Percentiles rank a stretch among this genome's conserved stretches.
Conservation (phyloP, 2,329 filamentous ascomycete species). For the Myriosclerotinia scirpicola region DNA sequence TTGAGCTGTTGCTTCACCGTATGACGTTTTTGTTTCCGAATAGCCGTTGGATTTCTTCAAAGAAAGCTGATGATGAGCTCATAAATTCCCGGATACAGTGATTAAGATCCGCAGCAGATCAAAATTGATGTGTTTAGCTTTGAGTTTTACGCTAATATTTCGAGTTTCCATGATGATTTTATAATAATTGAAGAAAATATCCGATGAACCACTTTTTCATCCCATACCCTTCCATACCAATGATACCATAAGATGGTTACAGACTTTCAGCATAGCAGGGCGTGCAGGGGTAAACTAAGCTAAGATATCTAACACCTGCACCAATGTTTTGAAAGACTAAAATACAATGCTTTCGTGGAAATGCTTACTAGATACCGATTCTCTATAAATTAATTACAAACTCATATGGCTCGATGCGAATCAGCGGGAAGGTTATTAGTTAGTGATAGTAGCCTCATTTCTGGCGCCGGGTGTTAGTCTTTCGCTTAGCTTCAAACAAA, state of each 20-base stretch:
- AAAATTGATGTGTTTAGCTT: neutral
- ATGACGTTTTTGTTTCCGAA: constrained; percentile 6
- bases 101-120: neutral
- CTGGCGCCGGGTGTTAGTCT: neutral
- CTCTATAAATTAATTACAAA: neutral
- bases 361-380: neutral
- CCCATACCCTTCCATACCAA: neutral
- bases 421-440: neutral
- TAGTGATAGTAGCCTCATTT: neutral
- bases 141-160: neutral
- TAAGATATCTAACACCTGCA: neutral
- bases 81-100: neutral
- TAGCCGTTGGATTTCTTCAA: neutral
- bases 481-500: constrained; percentile 13
- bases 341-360: neutral
- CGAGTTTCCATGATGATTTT: neutral
- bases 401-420: neutral
- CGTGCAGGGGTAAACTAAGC: neutral
- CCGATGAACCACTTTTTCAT: constrained; percentile 15
- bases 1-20: constrained; percentile 3
- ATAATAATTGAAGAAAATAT: neutral
- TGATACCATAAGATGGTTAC: no score
- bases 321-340: constrained; percentile 1
- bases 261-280: no score
- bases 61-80: neutral